Conservation (phyloP, 495 filamentous ascomycete genomes). For the Parmelia sp. region DNA sequence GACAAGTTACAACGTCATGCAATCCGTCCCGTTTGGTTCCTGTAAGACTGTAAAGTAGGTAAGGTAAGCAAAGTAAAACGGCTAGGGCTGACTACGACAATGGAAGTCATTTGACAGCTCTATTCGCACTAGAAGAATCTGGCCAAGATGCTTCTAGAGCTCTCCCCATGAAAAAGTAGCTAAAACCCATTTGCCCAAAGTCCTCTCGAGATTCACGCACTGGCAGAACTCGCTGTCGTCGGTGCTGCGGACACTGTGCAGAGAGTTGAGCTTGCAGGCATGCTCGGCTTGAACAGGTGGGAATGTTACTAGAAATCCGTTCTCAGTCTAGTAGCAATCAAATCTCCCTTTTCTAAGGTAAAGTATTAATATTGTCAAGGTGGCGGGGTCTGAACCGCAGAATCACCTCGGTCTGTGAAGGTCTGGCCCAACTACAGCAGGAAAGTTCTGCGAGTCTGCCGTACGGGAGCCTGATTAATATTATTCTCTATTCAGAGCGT, state of each 20-base stretch:
- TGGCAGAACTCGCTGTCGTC: background rate
- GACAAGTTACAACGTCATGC: too few relatives aligned
- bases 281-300: too few relatives aligned
- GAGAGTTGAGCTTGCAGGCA: background rate
- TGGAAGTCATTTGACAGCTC: background rate
- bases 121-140: too few relatives aligned
- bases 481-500: background rate
- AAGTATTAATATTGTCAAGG: too few relatives aligned
- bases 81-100: background rate
- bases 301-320: background rate
- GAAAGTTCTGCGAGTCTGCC: background rate
- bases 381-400: background rate
- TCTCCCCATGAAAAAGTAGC: too few relatives aligned
- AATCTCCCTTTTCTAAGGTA: too few relatives aligned
- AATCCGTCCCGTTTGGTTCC: too few relatives aligned
- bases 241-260: background rate
- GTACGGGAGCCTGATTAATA: background rate
- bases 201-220: background rate
- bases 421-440: background rate
- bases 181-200: background rate
- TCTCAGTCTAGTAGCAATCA: background rate
- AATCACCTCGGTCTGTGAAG: background rate
- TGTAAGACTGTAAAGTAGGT: too few relatives aligned
- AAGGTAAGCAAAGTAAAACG: too few relatives aligned
- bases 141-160: too few relatives aligned